Percentiles rank a stretch among this genome's conserved stretches.
Conservation (phyloP, 2,329 filamentous ascomycete genomes). For the Botrytis byssoidea region DNA sequence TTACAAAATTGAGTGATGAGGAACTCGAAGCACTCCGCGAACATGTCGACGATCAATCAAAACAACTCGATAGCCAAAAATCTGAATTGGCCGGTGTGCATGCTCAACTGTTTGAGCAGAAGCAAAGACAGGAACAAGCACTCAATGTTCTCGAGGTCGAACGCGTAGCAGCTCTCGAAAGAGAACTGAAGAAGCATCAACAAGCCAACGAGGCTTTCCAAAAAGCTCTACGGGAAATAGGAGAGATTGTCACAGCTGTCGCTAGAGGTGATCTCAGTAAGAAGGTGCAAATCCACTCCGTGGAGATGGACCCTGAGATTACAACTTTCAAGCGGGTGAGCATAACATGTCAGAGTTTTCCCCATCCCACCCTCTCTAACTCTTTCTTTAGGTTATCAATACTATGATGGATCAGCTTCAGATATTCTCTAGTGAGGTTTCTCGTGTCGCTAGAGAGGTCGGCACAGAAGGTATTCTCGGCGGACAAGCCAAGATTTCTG, state of each 20-base stretch:
- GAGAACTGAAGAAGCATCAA: conserved; percentile 94
- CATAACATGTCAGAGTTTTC: neutral
- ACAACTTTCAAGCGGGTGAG: conserved; percentile 89
- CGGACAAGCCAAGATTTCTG: conserved; percentile 89
- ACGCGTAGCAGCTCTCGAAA: conserved; percentile 84
- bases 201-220: conserved; percentile 99
- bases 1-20: conserved; percentile 64
- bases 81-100: conserved; percentile 83
- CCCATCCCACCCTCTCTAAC: neutral
- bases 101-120: conserved; percentile 80
- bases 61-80: conserved; percentile 86
- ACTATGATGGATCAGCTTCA: conserved; percentile 99
- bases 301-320: conserved; percentile 98
- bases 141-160: conserved; percentile 80
- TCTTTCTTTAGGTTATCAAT: conserved; percentile 62
- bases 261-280: conserved; percentile 94
- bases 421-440: conserved; percentile 95
- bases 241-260: conserved; percentile 94
- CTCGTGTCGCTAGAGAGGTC: conserved; percentile 89
- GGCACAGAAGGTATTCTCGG: conserved; percentile 93
- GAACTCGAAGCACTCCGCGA: conserved; percentile 83
- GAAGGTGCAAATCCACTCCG: conserved; percentile 91
- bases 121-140: conserved; percentile 78
- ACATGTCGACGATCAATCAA: conserved; percentile 90
- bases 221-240: conserved; percentile 93